Percentiles rank a stretch among this genome's conserved stretches.
Evolutionary conservation across 257 asterid genomes (phyloP).

Genomic region (Echium plantagineum): DNA sequence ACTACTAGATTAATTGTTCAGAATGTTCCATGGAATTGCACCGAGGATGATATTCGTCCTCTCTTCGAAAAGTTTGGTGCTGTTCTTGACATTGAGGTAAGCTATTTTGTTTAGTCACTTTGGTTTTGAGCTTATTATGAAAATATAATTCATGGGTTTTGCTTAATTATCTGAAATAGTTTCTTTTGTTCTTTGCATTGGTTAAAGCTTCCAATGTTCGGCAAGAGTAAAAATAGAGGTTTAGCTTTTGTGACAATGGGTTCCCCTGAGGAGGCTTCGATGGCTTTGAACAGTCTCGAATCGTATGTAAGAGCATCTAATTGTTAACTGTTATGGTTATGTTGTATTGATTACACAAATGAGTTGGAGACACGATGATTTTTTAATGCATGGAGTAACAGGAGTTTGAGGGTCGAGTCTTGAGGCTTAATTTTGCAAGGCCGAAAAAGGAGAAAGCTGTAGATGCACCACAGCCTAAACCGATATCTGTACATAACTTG

Average conservation of each 20-base stretch:
- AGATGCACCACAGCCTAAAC: slow-evolving; percentile 30
- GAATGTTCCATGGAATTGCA: slow-evolving; percentile 78
- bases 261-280: slow-evolving; percentile 74
- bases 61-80: slow-evolving; percentile 56
- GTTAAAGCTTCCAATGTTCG: slow-evolving; percentile 65
- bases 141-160: background rate
- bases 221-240: slow-evolving; percentile 77
- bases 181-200: slow-evolving; percentile 4
- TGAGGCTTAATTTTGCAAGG: slow-evolving; percentile 75
- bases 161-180: slow-evolving; percentile 11
- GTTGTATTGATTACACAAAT: background rate
- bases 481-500: slow-evolving; percentile 58
- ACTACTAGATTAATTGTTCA: slow-evolving; percentile 52
- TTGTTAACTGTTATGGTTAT: background rate
- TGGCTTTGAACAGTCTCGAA: slow-evolving; percentile 51
- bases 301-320: slow-evolving; percentile 36
- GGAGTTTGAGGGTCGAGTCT: slow-evolving; percentile 72
- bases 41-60: slow-evolving; percentile 61
- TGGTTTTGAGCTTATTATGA: slow-evolving; percentile 1
- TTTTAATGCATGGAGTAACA: slow-evolving; percentile 8
- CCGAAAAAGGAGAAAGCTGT: slow-evolving; percentile 45
- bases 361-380: background rate
- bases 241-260: slow-evolving; percentile 82
- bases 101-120: background rate
- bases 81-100: slow-evolving; percentile 68